Base-by-base conservation (phyloP, 495 filamentous ascomycete genomes). In the Aspergillus haitiensis region DNA sequence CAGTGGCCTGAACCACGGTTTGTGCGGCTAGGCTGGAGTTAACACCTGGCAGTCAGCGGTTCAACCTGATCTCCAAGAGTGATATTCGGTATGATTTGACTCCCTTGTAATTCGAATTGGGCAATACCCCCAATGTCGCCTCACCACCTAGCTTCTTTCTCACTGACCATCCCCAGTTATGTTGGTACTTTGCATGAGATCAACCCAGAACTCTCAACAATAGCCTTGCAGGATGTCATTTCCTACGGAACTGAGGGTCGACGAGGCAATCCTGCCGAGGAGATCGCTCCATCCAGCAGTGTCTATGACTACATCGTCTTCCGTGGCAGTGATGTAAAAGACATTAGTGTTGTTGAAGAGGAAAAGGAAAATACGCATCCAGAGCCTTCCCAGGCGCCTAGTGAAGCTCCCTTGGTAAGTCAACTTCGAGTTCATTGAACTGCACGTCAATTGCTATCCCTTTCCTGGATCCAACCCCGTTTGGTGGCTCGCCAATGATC, bases 241-340 rank as follows among this genome's bases (percentile, higher is more conserved):
- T 97, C 93, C 1, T 94, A 84, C 70, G 94, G 94, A 59, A 97
- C 93, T 12, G 94, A 99, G 79, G 91, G 92, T 42, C 89, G 94
- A 52, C 87, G 85, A 68, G 82, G 79, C 65, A 86, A 86, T 56
- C 89, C 88, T 7, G 82, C 84, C 7, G 88, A 94, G 39, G 92
- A 96, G 74, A 86, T 97, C 42, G 75, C 88, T 21, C 82, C 89
- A 7, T 93, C 91, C 0, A 84, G 90, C 54, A 88, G 87, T 64
- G 78, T 97, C 66, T 99, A 97, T 78, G 95, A 98, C 70, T 98
- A 99, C 80, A 97, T 99, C 67, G 93, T 99, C 60, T 99, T 99
- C 72, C 90, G 93, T 48, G 94, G 95, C 54, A 97, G 92, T 72
- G 94, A 99, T 81, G 94, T 99, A 68, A 98, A 98, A 77, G 93